Evolutionary conservation across 495 filamentous ascomycete species (phyloP).

Genomic region (Penicillium bovifimosum): DNA sequence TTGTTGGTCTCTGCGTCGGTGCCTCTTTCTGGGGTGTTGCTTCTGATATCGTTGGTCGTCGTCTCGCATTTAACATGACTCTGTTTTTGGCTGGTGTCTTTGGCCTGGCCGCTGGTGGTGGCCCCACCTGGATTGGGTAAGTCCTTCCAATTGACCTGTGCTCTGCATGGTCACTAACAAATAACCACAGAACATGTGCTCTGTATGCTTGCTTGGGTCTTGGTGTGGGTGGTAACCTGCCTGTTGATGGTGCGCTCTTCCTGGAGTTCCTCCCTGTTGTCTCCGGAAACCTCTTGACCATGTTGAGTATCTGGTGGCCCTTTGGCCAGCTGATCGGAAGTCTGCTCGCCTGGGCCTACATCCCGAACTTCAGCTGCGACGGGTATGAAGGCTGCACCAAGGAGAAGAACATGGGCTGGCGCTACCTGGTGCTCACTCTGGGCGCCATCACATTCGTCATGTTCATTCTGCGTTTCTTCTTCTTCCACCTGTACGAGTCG

Average conservation of each 20-base stretch:
- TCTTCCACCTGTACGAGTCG: slow-evolving; percentile 75
- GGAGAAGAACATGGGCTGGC: slow-evolving; percentile 72
- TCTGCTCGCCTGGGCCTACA: slow-evolving; percentile 53
- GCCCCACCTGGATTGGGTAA: slow-evolving; percentile 48
- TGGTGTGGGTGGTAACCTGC: slow-evolving; percentile 56
- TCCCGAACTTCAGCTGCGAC: slow-evolving; percentile 48
- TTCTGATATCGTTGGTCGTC: slow-evolving; percentile 53
- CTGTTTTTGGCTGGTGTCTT: slow-evolving; percentile 52
- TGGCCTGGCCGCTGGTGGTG: slow-evolving; percentile 49
- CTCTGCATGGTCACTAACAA: background rate
- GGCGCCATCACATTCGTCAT: slow-evolving; percentile 65
- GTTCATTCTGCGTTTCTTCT: slow-evolving; percentile 66
- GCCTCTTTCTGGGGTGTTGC: slow-evolving; percentile 57
- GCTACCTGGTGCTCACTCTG: slow-evolving; percentile 66
- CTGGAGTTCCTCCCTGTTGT: slow-evolving; percentile 54
- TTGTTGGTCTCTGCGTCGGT: slow-evolving; percentile 52
- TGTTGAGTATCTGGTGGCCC: slow-evolving; percentile 58
- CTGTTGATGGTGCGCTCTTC: slow-evolving; percentile 55
- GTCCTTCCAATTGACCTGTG: slow-evolving; percentile 1
- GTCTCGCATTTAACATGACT: slow-evolving; percentile 55
- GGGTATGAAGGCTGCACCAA: slow-evolving; percentile 47
- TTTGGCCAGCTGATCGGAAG: slow-evolving; percentile 50
- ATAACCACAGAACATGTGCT: slow-evolving; percentile 27
- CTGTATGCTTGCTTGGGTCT: slow-evolving; percentile 48
- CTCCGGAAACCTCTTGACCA: slow-evolving; percentile 48